phyloP scores from a whole-genome alignment of 1,284 basidiomycete genomes.

The Ceratobasidium sp. region DNA sequence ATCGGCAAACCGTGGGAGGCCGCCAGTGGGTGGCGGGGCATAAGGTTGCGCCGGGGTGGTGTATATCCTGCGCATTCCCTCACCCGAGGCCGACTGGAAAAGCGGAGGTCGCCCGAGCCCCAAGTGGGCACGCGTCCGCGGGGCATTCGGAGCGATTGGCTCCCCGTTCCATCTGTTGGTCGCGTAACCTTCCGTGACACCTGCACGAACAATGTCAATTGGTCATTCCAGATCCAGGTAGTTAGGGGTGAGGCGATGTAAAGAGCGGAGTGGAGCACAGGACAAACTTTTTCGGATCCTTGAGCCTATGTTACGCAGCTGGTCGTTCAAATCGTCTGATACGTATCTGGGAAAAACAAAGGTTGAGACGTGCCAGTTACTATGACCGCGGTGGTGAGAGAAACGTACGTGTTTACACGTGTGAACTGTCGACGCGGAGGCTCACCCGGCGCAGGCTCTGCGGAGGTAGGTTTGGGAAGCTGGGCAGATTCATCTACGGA shows the following conservation, averaged over 20 bases:
- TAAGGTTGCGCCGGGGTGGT: conserved; percentile 13
- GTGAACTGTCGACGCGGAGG: conserved; percentile 28
- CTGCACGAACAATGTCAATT: conserved; percentile 21
- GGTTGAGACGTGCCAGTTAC: conserved; percentile 26
- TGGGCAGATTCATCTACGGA: conserved; percentile 9
- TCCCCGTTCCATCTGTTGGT: conserved; percentile 38
- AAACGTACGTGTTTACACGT: conserved; percentile 42
- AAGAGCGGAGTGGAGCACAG: background rate
- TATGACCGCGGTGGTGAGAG: conserved; percentile 19
- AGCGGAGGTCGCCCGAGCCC: conserved; percentile 34
- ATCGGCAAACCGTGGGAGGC: conserved; percentile 36
- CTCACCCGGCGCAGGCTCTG: background rate
- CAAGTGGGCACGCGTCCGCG: conserved; percentile 35
- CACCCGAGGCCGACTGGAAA: conserved; percentile 29
- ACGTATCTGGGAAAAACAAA: conserved; percentile 35
- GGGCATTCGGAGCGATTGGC: conserved; percentile 27
- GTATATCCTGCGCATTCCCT: conserved; percentile 28
- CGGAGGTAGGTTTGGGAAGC: background rate
- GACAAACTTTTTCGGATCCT: conserved; percentile 46
- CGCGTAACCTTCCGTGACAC: conserved; percentile 42
- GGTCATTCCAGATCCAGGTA: conserved; percentile 1
- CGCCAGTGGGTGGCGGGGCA: background rate
- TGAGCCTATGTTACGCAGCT: conserved; percentile 41
- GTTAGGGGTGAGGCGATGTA: conserved; percentile 20
- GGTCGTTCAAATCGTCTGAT: conserved; percentile 35